phyloP scores from a whole-genome alignment of 2,329 filamentous ascomycete species.

The Penicillium sp. region DNA sequence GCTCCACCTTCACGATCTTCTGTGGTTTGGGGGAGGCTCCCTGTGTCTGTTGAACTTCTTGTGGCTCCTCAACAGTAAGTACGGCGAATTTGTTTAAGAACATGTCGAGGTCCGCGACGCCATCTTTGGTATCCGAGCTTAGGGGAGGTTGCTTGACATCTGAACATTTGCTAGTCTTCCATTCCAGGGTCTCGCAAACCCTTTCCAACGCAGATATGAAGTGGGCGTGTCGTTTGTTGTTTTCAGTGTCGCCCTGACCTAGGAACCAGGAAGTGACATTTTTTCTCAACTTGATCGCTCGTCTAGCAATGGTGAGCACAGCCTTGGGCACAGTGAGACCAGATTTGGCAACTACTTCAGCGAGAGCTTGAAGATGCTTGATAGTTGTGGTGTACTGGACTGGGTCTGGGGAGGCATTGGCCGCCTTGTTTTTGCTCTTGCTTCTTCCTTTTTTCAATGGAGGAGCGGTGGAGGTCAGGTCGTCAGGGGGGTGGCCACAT shows the following conservation, averaged over 20 bases:
- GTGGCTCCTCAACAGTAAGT: constrained; percentile 24
- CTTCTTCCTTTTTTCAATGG: constrained; percentile 5
- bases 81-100: constrained; percentile 26
- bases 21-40: constrained; percentile 11
- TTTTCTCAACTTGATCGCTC: constrained; percentile 25
- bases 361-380: constrained; percentile 23
- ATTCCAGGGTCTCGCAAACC: constrained; percentile 24
- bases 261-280: constrained; percentile 26
- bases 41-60: constrained; percentile 12
- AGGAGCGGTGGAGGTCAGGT: constrained; percentile 12
- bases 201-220: constrained; percentile 24
- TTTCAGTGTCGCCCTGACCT: constrained; percentile 19
- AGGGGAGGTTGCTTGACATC: constrained; percentile 15
- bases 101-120: constrained; percentile 13
- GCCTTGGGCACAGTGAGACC: constrained; percentile 18
- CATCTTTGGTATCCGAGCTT: constrained; percentile 11
- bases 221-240: constrained; percentile 23
- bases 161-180: constrained; percentile 17
- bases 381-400: constrained; percentile 20
- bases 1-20: constrained; percentile 21
- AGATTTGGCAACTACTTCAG: constrained; percentile 22
- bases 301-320: constrained; percentile 23
- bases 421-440: constrained; percentile 15
- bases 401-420: constrained; percentile 13
- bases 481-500: constrained; percentile 21